A percentile compares a stretch with the other conserved stretches of the same genome.
Conservation (phyloP, 1,284 basidiomycete genomes). For the Gomphus sp. region DNA sequence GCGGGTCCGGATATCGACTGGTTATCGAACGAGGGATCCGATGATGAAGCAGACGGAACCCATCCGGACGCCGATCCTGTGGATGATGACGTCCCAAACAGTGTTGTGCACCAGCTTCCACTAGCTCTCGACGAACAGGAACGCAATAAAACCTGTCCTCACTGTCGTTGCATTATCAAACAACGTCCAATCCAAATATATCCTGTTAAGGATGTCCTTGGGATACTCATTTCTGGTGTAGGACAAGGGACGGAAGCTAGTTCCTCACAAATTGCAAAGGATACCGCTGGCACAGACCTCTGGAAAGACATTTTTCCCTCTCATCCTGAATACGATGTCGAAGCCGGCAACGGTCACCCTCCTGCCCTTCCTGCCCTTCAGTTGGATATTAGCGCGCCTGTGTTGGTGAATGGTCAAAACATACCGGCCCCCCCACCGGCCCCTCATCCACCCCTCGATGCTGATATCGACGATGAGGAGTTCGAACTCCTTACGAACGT, state of each 20-base stretch:
- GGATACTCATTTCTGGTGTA: constrained; percentile 22
- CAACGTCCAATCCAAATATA: constrained; percentile 62
- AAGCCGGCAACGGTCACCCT: no score
- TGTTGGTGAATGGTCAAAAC: not conserved
- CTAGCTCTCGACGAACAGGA: constrained; percentile 6
- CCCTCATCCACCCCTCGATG: not conserved
- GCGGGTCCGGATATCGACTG: not conserved
- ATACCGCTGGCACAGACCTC: constrained; percentile 21
- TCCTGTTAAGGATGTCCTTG: constrained; percentile 59
- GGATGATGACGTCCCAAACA: no score
- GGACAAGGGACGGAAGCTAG: not conserved
- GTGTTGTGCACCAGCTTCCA: not conserved
- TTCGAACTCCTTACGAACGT: not conserved
- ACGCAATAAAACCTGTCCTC: constrained; percentile 58
- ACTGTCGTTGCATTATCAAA: constrained; percentile 53
- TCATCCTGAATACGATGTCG: not conserved
- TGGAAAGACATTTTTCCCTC: constrained; percentile 51
- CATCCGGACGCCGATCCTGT: no score
- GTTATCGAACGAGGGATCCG: not conserved
- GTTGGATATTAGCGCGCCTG: no score
- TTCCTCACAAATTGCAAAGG: no score
- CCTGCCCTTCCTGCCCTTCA: no score
- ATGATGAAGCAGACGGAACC: not conserved
- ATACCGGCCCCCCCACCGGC: no score
- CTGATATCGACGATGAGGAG: not conserved